Conservation (phyloP, 176 grass and related monocot species). For the Lolium perenne region DNA sequence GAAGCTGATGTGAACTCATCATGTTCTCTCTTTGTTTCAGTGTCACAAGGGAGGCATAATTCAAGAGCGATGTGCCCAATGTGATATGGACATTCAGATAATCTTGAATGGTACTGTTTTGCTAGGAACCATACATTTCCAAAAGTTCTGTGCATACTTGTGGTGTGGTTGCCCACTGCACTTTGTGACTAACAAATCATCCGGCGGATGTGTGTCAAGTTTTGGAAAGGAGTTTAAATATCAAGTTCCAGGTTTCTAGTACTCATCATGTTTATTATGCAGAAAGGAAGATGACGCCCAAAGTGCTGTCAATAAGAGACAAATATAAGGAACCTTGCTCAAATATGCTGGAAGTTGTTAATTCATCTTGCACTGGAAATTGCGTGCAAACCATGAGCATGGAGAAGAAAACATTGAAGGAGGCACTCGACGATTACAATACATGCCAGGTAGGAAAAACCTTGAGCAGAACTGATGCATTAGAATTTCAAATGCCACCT, state of each 20-base stretch:
- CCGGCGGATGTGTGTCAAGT: not conserved
- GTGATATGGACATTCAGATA: slow-evolving; percentile 52
- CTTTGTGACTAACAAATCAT: too few relatives aligned
- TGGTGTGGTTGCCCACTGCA: not conserved
- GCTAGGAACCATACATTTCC: not conserved
- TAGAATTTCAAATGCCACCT: not conserved
- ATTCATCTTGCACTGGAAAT: slow-evolving; percentile 39
- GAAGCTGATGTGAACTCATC: not conserved
- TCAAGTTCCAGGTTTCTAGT: not conserved
- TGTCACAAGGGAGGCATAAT: slow-evolving; percentile 14
- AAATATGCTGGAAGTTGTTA: slow-evolving; percentile 15
- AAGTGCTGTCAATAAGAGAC: slow-evolving; percentile 44
- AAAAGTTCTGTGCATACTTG: not conserved
- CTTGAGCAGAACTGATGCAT: not conserved
- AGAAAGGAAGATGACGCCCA: slow-evolving; percentile 39
- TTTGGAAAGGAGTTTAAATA: not conserved
- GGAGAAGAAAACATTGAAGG: slow-evolving; percentile 55
- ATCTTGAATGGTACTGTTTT: slow-evolving; percentile 30
- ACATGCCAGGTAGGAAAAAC: slow-evolving; percentile 50
- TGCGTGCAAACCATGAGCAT: slow-evolving; percentile 29
- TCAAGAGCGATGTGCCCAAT: slow-evolving; percentile 41
- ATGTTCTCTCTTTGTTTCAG: slow-evolving; percentile 39
- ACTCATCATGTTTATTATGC: slow-evolving; percentile 13
- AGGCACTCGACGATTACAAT: slow-evolving; percentile 42
- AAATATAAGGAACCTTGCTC: slow-evolving; percentile 33